Conservation (phyloP, 768 basidiomycete genomes). For the Termitomyces sp. region DNA sequence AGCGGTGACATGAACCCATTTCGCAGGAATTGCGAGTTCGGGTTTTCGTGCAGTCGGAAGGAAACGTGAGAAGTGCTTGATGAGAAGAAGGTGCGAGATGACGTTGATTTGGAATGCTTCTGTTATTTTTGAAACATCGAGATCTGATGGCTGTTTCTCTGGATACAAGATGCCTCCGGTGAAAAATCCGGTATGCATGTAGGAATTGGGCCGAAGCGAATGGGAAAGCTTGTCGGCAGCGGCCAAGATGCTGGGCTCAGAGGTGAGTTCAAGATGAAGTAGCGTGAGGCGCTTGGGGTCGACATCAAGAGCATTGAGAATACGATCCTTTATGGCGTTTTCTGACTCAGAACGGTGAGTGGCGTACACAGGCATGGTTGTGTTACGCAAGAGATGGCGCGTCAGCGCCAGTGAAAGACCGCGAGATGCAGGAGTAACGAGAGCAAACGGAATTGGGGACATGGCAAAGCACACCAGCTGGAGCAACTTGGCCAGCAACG, state of each 20-base stretch:
- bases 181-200: constrained; percentile 50
- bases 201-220: constrained; percentile 30
- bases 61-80: constrained; percentile 60
- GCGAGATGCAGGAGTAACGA: constrained; percentile 51
- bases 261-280: constrained; percentile 45
- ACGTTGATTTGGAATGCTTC: constrained; percentile 53
- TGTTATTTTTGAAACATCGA: constrained; percentile 34
- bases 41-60: constrained; percentile 32
- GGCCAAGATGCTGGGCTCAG: constrained; percentile 42
- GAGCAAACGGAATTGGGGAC: constrained; percentile 37
- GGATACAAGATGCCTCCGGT: constrained; percentile 50
- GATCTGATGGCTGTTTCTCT: constrained; percentile 47
- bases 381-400: constrained; percentile 45
- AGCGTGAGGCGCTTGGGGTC: constrained; percentile 40
- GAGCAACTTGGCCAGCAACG: not conserved
- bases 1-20: constrained; percentile 58
- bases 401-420: constrained; percentile 53
- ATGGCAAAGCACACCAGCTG: constrained; percentile 1
- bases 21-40: constrained; percentile 28
- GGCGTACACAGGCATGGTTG: constrained; percentile 48
- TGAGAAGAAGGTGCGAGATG: constrained; percentile 52
- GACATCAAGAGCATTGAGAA: constrained; percentile 39
- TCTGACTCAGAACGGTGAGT: constrained; percentile 39
- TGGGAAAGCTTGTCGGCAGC: constrained; percentile 38
- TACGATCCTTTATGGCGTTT: constrained; percentile 29